Evolutionary conservation across 1,284 basidiomycete species (phyloP).

Genomic region (Boletus mariae): DNA sequence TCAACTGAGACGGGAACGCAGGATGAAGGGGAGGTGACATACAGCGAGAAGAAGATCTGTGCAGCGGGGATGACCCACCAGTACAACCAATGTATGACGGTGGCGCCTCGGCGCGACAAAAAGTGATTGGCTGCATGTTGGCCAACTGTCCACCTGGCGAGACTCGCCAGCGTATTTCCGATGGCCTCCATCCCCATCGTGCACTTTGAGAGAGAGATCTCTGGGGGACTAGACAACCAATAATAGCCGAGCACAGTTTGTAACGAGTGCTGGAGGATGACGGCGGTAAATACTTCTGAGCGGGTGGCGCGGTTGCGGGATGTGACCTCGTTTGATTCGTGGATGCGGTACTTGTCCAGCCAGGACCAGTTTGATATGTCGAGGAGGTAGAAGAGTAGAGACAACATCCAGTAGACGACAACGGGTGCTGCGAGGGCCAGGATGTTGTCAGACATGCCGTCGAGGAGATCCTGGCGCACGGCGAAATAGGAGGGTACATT

Average conservation of each 20-base stretch:
- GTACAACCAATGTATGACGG: slow-evolving; percentile 70
- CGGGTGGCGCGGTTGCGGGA: slow-evolving; percentile 76
- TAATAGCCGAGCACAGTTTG: slow-evolving; percentile 78
- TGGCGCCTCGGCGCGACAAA: slow-evolving; percentile 45
- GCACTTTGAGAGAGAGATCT: slow-evolving; percentile 40
- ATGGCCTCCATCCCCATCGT: slow-evolving; percentile 43
- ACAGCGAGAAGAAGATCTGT: slow-evolving; percentile 86
- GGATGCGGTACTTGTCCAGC: slow-evolving; percentile 85
- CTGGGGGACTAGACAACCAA: slow-evolving; percentile 57
- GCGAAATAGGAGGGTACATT: slow-evolving; percentile 62
- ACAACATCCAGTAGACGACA: slow-evolving; percentile 84
- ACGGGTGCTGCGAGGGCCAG: slow-evolving; percentile 77
- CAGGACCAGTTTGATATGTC: slow-evolving; percentile 75
- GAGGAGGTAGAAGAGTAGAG: slow-evolving; percentile 78
- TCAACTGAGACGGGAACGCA: slow-evolving; percentile 2
- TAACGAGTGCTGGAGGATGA: slow-evolving; percentile 80
- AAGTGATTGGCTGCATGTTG: slow-evolving; percentile 30
- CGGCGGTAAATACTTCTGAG: slow-evolving; percentile 70
- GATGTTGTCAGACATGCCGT: slow-evolving; percentile 68
- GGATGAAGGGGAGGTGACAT: slow-evolving; percentile 36
- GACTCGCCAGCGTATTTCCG: slow-evolving; percentile 38
- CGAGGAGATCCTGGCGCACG: slow-evolving; percentile 49
- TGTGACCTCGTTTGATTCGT: slow-evolving; percentile 81
- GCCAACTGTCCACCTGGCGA: slow-evolving; percentile 44
- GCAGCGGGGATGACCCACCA: slow-evolving; percentile 90